Percentiles rank a stretch among this genome's conserved stretches.
These are phyloP conservation scores for Suillus subalutaceus DNA, from an alignment of 768 basidiomycete genomes.

Conservation along the genomic window DNA sequence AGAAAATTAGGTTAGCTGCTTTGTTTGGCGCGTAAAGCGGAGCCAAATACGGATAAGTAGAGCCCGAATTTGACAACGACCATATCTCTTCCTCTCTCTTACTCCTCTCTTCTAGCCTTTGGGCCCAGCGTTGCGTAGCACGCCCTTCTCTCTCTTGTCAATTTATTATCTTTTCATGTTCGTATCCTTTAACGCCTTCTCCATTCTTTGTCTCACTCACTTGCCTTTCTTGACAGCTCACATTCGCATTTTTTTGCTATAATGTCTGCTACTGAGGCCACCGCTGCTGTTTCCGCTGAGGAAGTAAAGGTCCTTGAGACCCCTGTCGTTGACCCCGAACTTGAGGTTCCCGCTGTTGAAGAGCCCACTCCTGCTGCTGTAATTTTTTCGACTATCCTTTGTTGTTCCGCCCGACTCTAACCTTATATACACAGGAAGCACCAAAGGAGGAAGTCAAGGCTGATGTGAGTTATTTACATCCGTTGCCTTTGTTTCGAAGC, in stretches of 20 bases:
- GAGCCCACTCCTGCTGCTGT: conserved; percentile 39
- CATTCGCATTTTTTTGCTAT: conserved; percentile 57
- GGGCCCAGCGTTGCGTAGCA: conserved; percentile 58
- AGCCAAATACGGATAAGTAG: conserved; percentile 46
- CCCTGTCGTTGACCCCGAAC: conserved; percentile 31
- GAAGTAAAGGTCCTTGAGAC: conserved; percentile 56
- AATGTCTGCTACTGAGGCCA: conserved; percentile 81
- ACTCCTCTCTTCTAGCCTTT: conserved; percentile 57
- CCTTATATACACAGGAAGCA: conserved; percentile 36
- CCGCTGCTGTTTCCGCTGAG: conserved; percentile 47
- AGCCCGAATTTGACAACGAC: conserved; percentile 36
- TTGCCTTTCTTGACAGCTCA: conserved; percentile 45
- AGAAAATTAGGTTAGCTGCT: conserved; percentile 37
- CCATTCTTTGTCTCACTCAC: not conserved
- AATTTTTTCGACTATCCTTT: conserved; percentile 20
- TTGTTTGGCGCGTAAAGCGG: conserved; percentile 43
- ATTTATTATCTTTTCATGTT: conserved; percentile 55
- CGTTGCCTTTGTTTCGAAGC: too few relatives aligned
- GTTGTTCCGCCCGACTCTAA: conserved; percentile 9
- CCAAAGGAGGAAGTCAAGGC: conserved; percentile 42
- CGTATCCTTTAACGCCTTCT: conserved; percentile 25
- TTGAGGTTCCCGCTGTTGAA: conserved; percentile 37
- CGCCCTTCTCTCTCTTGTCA: conserved; percentile 62
- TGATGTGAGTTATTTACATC: conserved; percentile 34
- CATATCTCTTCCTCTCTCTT: conserved; percentile 55